A percentile compares a stretch with the other conserved stretches of the same genome.
Conservation (phyloP, 495 filamentous ascomycete species). For the Glutinoglossum americanum region DNA sequence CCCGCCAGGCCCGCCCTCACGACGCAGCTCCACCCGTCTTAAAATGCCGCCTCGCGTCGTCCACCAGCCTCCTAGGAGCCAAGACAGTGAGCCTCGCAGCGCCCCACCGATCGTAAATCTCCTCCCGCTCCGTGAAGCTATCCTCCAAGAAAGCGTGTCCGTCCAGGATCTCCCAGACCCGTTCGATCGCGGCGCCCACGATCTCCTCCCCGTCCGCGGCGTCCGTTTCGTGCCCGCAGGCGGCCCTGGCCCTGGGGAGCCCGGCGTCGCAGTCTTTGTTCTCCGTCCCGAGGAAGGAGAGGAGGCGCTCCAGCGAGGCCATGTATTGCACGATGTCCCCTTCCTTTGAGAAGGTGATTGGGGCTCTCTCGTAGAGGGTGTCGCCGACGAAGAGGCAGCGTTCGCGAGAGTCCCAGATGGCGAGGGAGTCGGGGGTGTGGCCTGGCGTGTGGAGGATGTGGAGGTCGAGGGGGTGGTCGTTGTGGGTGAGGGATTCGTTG, state of each 20-base stretch:
- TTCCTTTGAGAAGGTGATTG: too few species aligned
- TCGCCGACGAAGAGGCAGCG: conserved; percentile 4
- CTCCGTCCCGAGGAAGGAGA: not conserved
- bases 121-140: conserved; percentile 9
- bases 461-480: too few species aligned
- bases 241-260: too few species aligned
- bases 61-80: conserved; percentile 12
- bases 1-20: too few species aligned
- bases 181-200: not conserved
- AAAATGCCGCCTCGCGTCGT: conserved; percentile 11
- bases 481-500: too few species aligned
- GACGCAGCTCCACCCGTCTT: too few species aligned
- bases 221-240: not conserved
- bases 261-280: not conserved
- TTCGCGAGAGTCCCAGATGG: too few species aligned
- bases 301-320: not conserved
- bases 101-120: conserved; percentile 13
- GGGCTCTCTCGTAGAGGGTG: too few species aligned
- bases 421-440: too few species aligned
- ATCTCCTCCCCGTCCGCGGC: not conserved
- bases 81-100: conserved; percentile 12
- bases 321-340: not conserved
- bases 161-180: conserved; percentile 1
- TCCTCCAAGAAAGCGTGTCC: conserved; percentile 10
- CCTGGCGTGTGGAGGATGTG: too few species aligned